A percentile compares a stretch with the other conserved stretches of the same genome.
phyloP scores from a whole-genome alignment of 768 basidiomycete species.

The Hydnum rufescens region DNA sequence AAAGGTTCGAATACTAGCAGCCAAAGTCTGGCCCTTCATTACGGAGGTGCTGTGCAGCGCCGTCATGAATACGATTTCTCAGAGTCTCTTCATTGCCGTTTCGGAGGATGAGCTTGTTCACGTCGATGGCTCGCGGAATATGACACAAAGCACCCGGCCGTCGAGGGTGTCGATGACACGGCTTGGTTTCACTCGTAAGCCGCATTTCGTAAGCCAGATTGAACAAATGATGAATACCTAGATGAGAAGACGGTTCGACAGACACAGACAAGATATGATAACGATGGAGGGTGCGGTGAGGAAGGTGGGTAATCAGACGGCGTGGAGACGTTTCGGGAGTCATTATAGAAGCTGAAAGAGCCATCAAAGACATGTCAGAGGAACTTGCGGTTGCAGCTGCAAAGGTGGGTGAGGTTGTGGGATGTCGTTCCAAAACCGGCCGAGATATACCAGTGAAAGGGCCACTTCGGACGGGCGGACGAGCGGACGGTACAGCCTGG shows the following conservation, averaged over 20 bases:
- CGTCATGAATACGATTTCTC: conserved; percentile 84
- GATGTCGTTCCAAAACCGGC: background rate
- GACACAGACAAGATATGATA: conserved; percentile 84
- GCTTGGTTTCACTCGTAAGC: conserved; percentile 78
- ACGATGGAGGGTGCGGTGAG: conserved; percentile 78
- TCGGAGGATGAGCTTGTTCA: conserved; percentile 92
- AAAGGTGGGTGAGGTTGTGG: background rate
- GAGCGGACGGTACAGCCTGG: conserved; percentile 25
- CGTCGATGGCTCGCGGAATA: conserved; percentile 96
- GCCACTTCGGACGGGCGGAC: conserved; percentile 13
- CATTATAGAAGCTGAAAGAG: conserved; percentile 16
- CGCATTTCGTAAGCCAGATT: conserved; percentile 93
- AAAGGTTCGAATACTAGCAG: conserved; percentile 84
- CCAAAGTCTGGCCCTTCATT: conserved; percentile 78
- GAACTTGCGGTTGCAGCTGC: conserved; percentile 7
- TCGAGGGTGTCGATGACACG: conserved; percentile 75
- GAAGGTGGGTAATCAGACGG: conserved; percentile 25
- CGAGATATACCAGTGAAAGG: conserved; percentile 1
- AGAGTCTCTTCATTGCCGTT: conserved; percentile 95
- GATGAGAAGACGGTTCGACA: conserved; percentile 80
- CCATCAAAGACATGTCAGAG: conserved; percentile 9
- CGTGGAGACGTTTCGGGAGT: conserved; percentile 3
- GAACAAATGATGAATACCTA: conserved; percentile 85
- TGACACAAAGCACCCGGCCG: conserved; percentile 73
- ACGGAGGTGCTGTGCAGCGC: conserved; percentile 70